Percentiles rank a stretch among this genome's conserved stretches.
Conservation (phyloP, 2,329 filamentous ascomycete genomes). For the Hypoxylon sp. region DNA sequence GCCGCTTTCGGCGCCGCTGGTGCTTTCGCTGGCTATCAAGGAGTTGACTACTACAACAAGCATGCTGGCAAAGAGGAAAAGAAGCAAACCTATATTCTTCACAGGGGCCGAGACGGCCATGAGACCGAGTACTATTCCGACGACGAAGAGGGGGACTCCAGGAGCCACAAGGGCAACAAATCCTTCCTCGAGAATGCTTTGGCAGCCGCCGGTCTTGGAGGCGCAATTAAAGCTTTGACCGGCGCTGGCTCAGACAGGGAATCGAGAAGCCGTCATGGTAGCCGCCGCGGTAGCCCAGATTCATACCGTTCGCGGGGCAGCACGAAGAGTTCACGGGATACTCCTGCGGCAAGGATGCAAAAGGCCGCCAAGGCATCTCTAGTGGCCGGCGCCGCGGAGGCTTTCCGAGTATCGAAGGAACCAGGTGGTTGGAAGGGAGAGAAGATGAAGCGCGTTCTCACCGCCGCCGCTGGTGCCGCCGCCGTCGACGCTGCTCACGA, state of each 20-base stretch:
- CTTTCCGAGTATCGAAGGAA: slow-evolving; percentile 89
- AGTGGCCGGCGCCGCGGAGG: slow-evolving; percentile 89
- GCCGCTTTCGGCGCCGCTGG: slow-evolving; percentile 73
- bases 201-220: slow-evolving; percentile 70
- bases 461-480: slow-evolving; percentile 86
- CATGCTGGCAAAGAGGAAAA: slow-evolving; percentile 66
- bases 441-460: slow-evolving; percentile 91
- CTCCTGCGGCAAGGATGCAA: slow-evolving; percentile 71
- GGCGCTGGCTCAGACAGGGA: slow-evolving; percentile 62
- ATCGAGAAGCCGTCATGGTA: slow-evolving; percentile 40
- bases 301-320: slow-evolving; percentile 65
- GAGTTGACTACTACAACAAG: slow-evolving; percentile 72
- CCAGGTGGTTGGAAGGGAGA: slow-evolving; percentile 90
- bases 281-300: slow-evolving; percentile 57
- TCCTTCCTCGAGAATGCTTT: slow-evolving; percentile 73
- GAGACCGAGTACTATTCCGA: slow-evolving; percentile 68
- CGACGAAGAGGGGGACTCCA: slow-evolving; percentile 63
- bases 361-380: slow-evolving; percentile 93
- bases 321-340: slow-evolving; percentile 55
- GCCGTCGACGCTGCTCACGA: slow-evolving; percentile 84
- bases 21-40: slow-evolving; percentile 72
- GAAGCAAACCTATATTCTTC: slow-evolving; percentile 64
- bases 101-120: slow-evolving; percentile 66
- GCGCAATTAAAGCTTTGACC: slow-evolving; percentile 69
- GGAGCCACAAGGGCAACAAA: slow-evolving; percentile 70